Evolutionary conservation across 805 yeast genomes (phyloP).

Genomic region (Candida insectorum): DNA sequence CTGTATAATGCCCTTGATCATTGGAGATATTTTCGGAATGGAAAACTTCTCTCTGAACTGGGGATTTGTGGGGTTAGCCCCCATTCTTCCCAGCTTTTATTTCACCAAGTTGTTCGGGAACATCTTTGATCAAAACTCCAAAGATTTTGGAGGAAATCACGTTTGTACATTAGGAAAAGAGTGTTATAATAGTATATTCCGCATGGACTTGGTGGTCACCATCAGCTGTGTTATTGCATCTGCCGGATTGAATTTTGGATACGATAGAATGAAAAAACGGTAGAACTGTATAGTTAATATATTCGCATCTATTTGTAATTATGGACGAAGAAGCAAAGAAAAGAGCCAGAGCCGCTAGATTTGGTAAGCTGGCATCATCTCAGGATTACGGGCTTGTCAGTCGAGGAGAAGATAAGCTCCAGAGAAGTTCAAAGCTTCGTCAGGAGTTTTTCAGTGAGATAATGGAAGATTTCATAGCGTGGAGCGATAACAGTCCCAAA

Average conservation of each 20-base stretch:
- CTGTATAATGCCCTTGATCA: conserved; percentile 71
- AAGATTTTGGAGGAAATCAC: conserved; percentile 9
- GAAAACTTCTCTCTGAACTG: conserved; percentile 64
- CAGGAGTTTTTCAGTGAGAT: conserved; percentile 37
- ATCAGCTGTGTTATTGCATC: conserved; percentile 13
- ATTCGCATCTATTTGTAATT: no score
- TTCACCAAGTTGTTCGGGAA: conserved; percentile 63
- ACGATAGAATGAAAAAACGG: no score
- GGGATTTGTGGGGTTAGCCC: conserved; percentile 69
- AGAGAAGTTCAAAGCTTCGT: conserved; percentile 41
- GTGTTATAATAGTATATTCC: conserved; percentile 47
- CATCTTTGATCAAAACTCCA: conserved; percentile 50
- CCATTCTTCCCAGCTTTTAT: conserved; percentile 56
- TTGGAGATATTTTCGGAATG: conserved; percentile 74
- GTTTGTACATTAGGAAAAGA: conserved; percentile 29
- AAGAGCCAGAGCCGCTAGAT: conserved; percentile 7
- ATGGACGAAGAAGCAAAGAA: no score
- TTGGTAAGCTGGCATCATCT: conserved; percentile 6
- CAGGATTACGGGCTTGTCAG: conserved; percentile 55
- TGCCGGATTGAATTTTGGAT: conserved; percentile 11
- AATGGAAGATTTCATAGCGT: conserved; percentile 21
- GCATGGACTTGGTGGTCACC: conserved; percentile 24
- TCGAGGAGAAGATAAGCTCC: conserved; percentile 57
- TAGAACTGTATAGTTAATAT: no score
- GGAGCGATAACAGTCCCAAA: conserved; percentile 22